Base-by-base conservation (phyloP, 2,329 filamentous ascomycete genomes). In the Colletotrichum navitas region DNA sequence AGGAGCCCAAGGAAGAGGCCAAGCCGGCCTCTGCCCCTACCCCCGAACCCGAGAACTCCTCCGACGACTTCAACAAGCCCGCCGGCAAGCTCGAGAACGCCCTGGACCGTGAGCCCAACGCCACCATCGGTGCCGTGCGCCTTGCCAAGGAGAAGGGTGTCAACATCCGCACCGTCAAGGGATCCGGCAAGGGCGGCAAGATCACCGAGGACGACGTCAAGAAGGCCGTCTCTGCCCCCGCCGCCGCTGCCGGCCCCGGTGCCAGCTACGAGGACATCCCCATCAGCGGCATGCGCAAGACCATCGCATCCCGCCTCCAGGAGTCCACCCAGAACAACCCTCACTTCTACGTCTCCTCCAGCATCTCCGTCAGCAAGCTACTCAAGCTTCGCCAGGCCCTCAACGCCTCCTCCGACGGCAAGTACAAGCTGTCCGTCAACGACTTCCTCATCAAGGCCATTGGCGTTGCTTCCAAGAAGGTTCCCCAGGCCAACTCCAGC, bases 391-490 rank as follows among this genome's bases (percentile, higher is more conserved):
- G 96, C 79, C 90, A 94, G 85, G 94, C 95, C 71, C 90, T 99
- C 76, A 99, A 99, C 86, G 90, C 91, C 80, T 91, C 93, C 16
- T 87, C 94, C 59, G 92, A 97, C 74, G 96, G 95, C 85, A 91
- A 94, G 84, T 99, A 97, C 90, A 99, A 98, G 90, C 93, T 99
- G 71, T 98, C 95, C n/a, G 94, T 99, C 85, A 99, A 99, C 85
- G 96, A 99, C 85, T 97, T 99, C 89, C 88, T 99, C 74, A 94
- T 99, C 89, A 99, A 99, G 90, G 96, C 95, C 77, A 93, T 95
- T 71, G 93, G 90, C 71, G 87, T 93, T 74, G 96, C 96, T 74
- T 94, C 92, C 81, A 92, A 92, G 86, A 98, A 97, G 89, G 95
- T 98, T 60, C 96, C 96, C 71, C 90, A 93, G 75, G 96, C 95